Evolutionary conservation across 2,329 filamentous ascomycete species (phyloP), one percentile per base, ranked within the genome.

Genomic region (Akanthomyces uredinophilus): DNA sequence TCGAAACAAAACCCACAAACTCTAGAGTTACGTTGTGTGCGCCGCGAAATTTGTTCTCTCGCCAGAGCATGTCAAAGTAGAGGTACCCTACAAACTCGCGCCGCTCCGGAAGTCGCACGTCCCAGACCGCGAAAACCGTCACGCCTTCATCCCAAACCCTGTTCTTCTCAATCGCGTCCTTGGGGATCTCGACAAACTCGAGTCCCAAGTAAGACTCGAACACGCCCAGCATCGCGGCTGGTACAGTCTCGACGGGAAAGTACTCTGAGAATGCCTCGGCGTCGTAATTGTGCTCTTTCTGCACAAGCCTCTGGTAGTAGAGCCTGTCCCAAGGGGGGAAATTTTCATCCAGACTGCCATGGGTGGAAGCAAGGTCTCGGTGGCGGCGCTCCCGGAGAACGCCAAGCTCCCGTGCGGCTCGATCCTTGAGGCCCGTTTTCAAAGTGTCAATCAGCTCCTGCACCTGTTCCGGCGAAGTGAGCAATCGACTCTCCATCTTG

Each of bases 151-250:
- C 32, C 50, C 50, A 53, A 11, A 39, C 13, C 18, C 84, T 79
- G 41, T 82, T 80, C 24, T 78, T 72, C 61, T 85, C 82, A 8
- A 79, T 75, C 63, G 80, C 77, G 18, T 79, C 73, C 24, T 76
- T 76, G 3, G 76, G 74, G 14, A 84, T 74, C 65, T 82, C 74
- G 4, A 83, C 75, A 64, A 85, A 85, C 2, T 76, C 74, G 20
- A 86, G 70, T n/a, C 81, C 81, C 60, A 86, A 81, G 3, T 83
- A 75, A 64, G 79, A 75, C 67, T 82, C 80, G 65, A 85, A 85
- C 63, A 85, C 82, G 64, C 79, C 76, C 53, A 85, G 70, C 83
- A 85, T 85, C 55, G 80, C 80, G 24, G 76, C 72, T 53, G 84
- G 80, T 1, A 79, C 81, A 3, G 79, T 78, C 54, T 76, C 71